Conservation (phyloP, 257 asterid species). For the Datura wrightii region DNA sequence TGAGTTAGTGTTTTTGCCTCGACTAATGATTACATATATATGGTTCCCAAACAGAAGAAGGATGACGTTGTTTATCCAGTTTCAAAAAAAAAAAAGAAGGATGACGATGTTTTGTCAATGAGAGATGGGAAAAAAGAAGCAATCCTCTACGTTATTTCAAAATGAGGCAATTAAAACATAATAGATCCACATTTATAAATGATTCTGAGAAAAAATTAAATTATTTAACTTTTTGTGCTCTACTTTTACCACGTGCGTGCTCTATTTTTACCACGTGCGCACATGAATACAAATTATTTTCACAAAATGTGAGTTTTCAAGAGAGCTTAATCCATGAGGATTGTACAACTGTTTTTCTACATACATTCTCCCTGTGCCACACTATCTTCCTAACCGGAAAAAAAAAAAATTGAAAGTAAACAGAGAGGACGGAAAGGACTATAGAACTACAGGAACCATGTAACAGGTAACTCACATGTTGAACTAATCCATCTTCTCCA, state of each 20-base stretch:
- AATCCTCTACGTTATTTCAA: background rate
- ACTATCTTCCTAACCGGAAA: background rate
- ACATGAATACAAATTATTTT: background rate
- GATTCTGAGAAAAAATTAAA: background rate
- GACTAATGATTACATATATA: background rate
- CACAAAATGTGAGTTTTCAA: background rate
- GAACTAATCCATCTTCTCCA: conserved; percentile 93
- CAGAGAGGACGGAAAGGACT: conserved; percentile 6
- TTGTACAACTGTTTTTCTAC: background rate
- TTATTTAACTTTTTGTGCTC: background rate
- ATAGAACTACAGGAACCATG: background rate
- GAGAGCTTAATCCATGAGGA: background rate
- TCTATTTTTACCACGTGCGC: conserved; percentile 3
- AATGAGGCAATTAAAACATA: background rate
- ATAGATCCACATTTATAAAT: background rate
- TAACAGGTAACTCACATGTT: conserved; percentile 65
- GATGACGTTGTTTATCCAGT: no score
- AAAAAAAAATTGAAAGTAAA: background rate
- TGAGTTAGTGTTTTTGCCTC: background rate
- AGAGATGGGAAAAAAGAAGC: background rate
- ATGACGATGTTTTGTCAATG: background rate
- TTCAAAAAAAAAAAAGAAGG: background rate
- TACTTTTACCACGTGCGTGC: background rate
- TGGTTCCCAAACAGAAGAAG: background rate
- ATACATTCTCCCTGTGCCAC: background rate